Base-by-base conservation (phyloP, 257 asterid genomes). In the Marsdenia floribunda region DNA sequence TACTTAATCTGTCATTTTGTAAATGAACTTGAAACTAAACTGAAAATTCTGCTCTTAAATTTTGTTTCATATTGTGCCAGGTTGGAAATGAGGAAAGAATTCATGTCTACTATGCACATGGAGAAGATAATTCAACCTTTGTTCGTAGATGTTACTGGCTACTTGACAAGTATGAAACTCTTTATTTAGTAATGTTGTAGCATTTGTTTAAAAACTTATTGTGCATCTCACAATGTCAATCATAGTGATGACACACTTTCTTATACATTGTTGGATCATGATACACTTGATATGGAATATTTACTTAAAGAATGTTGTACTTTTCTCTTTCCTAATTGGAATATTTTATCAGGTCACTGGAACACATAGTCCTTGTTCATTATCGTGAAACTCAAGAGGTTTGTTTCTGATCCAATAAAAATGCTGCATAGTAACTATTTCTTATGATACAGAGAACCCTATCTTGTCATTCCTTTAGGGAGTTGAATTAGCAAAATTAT, bases 111-210 rank as follows among this genome's bases (percentile, higher is more conserved):
- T 94, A 94, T 83, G 99, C 99, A 65, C 99, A 92, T 78, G 99
- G 99, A 72, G 96, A 92, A 85, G 96, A 87, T 80, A 88, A 80
- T 64, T 84, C 93, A 44, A 94, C 98, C 69, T 94, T 94, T 85
- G 99, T 92, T 70, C 97, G 99, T 75, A 89, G 99, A 88, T 94
- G 99, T 81, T 94, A 92, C 83, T 94, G 99, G 99, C 89, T 94
- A 67, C 97, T 94, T 71, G 98, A 94, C 86, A 94, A 94, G 99
- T 94, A 90, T 80, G 96, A 52, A 76, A 60, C 73, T 13, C 11
- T 67, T 79, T 77, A 55, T 72, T 77, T 58, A 37, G 76, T 53
- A 55, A 52, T 66, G 75, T 37, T 71, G 74, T 22, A 73, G 71
- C 61, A 46, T 38, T 52, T 53, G 46, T 19, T 74, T 44, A 35